Evolutionary conservation across 257 asterid genomes (phyloP).

Genomic region (Solanum pinnatisectum): DNA sequence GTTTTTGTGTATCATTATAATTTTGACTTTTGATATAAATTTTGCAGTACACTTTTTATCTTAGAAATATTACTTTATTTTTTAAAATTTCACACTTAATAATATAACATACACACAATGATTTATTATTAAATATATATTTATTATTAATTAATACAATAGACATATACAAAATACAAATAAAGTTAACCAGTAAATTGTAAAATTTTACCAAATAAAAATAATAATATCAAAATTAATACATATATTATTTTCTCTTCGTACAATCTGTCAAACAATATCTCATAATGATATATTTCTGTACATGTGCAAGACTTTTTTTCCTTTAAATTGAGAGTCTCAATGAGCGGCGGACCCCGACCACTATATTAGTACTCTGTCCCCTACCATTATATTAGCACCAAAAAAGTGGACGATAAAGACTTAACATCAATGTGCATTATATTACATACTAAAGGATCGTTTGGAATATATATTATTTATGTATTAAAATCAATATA

Average conservation of each 20-base stretch:
- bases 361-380: neutral
- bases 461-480: neutral
- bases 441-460: neutral
- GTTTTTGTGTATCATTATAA: neutral
- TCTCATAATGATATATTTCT: neutral
- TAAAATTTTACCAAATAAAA: neutral
- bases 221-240: too few species aligned
- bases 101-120: too few species aligned
- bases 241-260: too few species aligned
- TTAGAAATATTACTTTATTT: too few species aligned
- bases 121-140: too few species aligned
- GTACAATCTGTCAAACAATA: neutral
- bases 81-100: too few species aligned
- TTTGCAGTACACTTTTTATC: neutral
- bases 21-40: too few species aligned
- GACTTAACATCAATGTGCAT: neutral
- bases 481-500: neutral
- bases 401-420: neutral
- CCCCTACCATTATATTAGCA: neutral
- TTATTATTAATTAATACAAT: too few species aligned
- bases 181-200: neutral
- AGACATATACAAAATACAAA: neutral
- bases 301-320: neutral
- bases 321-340: neutral
- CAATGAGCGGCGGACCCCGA: neutral